These are phyloP conservation scores for Puccinia triticina DNA, from an alignment of 1,284 basidiomycete species.

Conservation along the genomic window DNA sequence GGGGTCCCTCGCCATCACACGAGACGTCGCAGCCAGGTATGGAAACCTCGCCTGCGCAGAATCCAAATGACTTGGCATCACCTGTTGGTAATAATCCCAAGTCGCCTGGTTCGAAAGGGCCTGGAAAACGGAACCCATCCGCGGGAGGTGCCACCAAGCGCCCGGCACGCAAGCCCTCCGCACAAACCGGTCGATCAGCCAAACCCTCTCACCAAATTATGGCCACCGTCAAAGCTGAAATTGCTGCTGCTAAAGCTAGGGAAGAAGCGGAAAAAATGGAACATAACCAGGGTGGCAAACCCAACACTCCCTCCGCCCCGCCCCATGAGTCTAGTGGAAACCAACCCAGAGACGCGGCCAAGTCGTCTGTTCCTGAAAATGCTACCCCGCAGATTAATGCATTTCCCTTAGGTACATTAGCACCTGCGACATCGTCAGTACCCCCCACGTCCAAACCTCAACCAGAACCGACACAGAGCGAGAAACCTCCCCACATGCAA, in stretches of 20 bases:
- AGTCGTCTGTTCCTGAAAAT: neutral
- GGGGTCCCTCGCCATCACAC: slow-evolving; percentile 26
- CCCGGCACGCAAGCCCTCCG: slow-evolving; percentile 47
- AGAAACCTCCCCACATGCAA: slow-evolving; percentile 16
- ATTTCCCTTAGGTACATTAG: neutral
- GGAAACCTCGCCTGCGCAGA: slow-evolving; percentile 50
- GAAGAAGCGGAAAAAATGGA: slow-evolving; percentile 34
- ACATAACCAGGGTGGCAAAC: slow-evolving; percentile 16
- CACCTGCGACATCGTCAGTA: neutral
- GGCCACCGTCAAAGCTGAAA: slow-evolving; percentile 58
- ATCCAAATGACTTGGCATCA: slow-evolving; percentile 52
- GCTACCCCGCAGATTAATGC: neutral
- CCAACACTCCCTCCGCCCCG: neutral
- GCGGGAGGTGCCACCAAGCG: slow-evolving; percentile 52
- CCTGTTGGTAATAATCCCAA: slow-evolving; percentile 54
- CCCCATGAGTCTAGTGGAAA: slow-evolving; percentile 2
- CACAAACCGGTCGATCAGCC: slow-evolving; percentile 51
- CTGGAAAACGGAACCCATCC: slow-evolving; percentile 53
- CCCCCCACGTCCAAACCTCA: slow-evolving; percentile 13
- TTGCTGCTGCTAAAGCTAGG: slow-evolving; percentile 49
- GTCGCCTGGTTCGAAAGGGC: slow-evolving; percentile 54
- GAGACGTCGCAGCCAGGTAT: slow-evolving; percentile 49
- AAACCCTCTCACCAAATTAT: slow-evolving; percentile 56
- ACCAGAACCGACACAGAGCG: neutral
- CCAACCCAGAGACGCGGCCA: neutral